Conservation (phyloP, 2,329 filamentous ascomycete species). For the Trichoderma sp. region DNA sequence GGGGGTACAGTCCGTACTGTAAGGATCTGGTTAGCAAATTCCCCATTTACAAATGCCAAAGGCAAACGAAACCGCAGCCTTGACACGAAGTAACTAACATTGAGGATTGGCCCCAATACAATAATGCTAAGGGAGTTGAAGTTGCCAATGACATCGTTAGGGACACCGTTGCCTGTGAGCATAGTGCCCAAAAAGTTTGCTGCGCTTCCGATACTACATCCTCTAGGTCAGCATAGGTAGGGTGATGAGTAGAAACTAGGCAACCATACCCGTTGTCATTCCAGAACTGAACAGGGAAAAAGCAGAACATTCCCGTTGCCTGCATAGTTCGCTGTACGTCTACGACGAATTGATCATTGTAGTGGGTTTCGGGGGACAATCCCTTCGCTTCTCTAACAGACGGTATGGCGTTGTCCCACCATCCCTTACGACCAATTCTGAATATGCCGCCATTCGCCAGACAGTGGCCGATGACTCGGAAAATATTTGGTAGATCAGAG, state of each 20-base stretch:
- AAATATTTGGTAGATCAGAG: slow-evolving; percentile 63
- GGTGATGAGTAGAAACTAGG: background rate
- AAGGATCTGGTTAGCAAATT: background rate
- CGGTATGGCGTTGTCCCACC: slow-evolving; percentile 64
- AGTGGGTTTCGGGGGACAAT: slow-evolving; percentile 52
- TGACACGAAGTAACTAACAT: slow-evolving; percentile 22
- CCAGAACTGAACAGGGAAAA: slow-evolving; percentile 44
- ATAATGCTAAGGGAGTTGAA: slow-evolving; percentile 63
- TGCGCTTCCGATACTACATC: slow-evolving; percentile 37
- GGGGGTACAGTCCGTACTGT: slow-evolving; percentile 53
- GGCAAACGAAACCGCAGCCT: background rate
- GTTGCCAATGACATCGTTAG: slow-evolving; percentile 63
- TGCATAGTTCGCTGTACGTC: slow-evolving; percentile 58
- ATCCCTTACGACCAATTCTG: slow-evolving; percentile 55
- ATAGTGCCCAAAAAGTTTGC: slow-evolving; percentile 43
- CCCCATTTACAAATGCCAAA: background rate
- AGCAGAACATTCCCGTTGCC: slow-evolving; percentile 46
- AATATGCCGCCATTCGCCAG: slow-evolving; percentile 53
- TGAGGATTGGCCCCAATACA: slow-evolving; percentile 41
- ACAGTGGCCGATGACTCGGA: slow-evolving; percentile 56
- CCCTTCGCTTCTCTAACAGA: slow-evolving; percentile 47
- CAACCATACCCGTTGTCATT: slow-evolving; percentile 40
- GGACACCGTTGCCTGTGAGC: slow-evolving; percentile 51
- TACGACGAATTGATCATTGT: slow-evolving; percentile 67
- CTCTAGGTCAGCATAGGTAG: background rate